These are phyloP conservation scores for Taphrina pruni DNA, from an alignment of 1,139 yeast genomes.

Conservation along the genomic window DNA sequence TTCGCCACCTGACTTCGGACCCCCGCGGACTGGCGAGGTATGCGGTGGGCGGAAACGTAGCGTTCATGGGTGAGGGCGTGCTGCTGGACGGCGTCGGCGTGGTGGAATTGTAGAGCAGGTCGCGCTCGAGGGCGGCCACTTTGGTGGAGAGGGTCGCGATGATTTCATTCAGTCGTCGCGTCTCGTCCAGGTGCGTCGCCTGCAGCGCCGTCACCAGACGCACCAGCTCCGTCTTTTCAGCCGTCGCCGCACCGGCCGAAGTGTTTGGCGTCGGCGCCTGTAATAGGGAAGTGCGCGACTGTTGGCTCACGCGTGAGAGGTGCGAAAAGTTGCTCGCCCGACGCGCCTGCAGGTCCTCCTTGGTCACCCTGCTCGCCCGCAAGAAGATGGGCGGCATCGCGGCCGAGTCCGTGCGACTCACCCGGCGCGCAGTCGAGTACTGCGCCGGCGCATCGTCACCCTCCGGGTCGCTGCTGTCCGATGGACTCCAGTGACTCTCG, in stretches of 20 bases:
- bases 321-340: constrained; percentile 2
- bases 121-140: constrained; percentile 25
- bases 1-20: constrained; percentile 19
- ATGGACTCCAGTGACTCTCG: constrained; percentile 4
- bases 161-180: constrained; percentile 25
- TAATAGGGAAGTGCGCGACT: background rate
- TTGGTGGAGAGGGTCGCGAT: constrained; percentile 16
- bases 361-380: constrained; percentile 12
- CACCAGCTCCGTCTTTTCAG: constrained; percentile 17
- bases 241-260: background rate
- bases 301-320: background rate
- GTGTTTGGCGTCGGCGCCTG: background rate
- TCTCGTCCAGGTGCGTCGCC: constrained; percentile 31
- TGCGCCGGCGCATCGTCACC: constrained; percentile 11
- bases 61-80: constrained; percentile 5
- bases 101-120: constrained; percentile 7
- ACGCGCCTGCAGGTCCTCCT: constrained; percentile 13
- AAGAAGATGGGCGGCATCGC: constrained; percentile 20
- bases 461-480: constrained; percentile 10
- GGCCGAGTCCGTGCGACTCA: constrained; percentile 7
- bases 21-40: constrained; percentile 8
- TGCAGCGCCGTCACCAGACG: constrained; percentile 25
- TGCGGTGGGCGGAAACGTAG: constrained; percentile 1
- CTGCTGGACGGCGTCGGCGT: constrained; percentile 13
- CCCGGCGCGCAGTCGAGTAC: constrained; percentile 11